phyloP scores from a whole-genome alignment of 306 rosid genomes.

The Cucumis cinereus region DNA sequence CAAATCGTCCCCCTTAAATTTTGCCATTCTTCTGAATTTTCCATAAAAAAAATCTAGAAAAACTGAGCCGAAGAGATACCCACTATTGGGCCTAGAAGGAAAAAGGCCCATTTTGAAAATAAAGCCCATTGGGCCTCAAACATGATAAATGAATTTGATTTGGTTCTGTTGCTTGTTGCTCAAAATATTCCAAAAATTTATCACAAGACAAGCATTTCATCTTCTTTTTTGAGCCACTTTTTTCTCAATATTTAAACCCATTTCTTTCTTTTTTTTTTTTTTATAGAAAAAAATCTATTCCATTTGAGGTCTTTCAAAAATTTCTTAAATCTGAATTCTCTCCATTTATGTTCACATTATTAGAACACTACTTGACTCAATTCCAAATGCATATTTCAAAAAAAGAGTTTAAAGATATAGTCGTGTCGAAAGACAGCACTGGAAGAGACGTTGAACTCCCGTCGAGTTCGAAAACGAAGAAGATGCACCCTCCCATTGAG shows the following conservation, averaged over 20 bases:
- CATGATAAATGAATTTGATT: background rate
- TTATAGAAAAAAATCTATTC: background rate
- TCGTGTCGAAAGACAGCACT: constrained; percentile 17
- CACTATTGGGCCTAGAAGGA: background rate
- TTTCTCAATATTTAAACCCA: background rate
- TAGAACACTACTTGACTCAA: background rate
- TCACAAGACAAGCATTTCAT: background rate
- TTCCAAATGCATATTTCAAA: constrained; percentile 21
- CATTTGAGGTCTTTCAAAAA: background rate
- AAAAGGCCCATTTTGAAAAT: background rate
- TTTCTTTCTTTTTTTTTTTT: background rate
- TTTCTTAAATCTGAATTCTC: background rate
- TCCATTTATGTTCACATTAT: background rate
- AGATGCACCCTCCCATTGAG: constrained; percentile 60
- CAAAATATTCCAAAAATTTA: constrained; percentile 3
- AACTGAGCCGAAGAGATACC: background rate
- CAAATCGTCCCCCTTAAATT: no score
- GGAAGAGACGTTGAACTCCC: constrained; percentile 11
- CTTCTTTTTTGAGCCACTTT: background rate
- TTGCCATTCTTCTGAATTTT: no score
- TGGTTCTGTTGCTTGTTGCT: background rate
- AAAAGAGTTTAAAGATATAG: constrained; percentile 17
- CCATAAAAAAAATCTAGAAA: no score
- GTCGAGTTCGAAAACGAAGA: constrained; percentile 22
- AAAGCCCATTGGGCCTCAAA: background rate